Evolutionary conservation across 345 rosid genomes (phyloP).

Genomic region (Dipteronia dyeriana): DNA sequence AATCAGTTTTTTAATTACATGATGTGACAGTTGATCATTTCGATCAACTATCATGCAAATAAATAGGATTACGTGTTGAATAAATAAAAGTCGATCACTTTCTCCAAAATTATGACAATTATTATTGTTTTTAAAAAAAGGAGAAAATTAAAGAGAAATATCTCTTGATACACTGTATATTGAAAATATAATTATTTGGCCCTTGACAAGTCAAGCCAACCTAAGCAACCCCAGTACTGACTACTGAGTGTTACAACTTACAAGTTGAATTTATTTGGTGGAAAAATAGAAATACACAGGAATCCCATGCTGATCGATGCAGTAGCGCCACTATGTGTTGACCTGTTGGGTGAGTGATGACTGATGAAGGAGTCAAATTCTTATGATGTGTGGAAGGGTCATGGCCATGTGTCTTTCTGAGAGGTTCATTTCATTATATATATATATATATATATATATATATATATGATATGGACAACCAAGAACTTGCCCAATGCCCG

Average conservation of each 20-base stretch:
- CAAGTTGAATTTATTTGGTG: not conserved
- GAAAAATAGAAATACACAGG: not conserved
- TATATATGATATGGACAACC: too few relatives aligned
- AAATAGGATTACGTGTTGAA: too few relatives aligned
- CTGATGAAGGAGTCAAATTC: slow-evolving; percentile 22
- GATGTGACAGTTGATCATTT: too few relatives aligned
- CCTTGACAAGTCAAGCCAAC: not conserved
- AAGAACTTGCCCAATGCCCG: too few relatives aligned
- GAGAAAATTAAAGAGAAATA: not conserved
- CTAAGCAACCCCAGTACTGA: not conserved
- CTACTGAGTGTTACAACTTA: not conserved
- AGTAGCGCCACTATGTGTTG: slow-evolving; percentile 9
- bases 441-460: too few relatives aligned
- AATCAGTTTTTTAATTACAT: too few relatives aligned
- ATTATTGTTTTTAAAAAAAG: not conserved
- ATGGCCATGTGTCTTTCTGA: not conserved
- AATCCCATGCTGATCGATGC: slow-evolving; percentile 1
- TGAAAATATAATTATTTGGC: not conserved
- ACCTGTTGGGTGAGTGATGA: not conserved
- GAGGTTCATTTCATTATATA: too few relatives aligned
- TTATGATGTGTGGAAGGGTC: slow-evolving; percentile 16
- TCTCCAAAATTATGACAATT: not conserved
- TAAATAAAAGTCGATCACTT: not conserved
- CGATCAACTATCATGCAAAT: too few relatives aligned
- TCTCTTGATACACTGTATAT: not conserved